A percentile compares a stretch with the other conserved stretches of the same genome.
Evolutionary conservation across 1,139 yeast species (phyloP).

Genomic region (Candida smagusa): DNA sequence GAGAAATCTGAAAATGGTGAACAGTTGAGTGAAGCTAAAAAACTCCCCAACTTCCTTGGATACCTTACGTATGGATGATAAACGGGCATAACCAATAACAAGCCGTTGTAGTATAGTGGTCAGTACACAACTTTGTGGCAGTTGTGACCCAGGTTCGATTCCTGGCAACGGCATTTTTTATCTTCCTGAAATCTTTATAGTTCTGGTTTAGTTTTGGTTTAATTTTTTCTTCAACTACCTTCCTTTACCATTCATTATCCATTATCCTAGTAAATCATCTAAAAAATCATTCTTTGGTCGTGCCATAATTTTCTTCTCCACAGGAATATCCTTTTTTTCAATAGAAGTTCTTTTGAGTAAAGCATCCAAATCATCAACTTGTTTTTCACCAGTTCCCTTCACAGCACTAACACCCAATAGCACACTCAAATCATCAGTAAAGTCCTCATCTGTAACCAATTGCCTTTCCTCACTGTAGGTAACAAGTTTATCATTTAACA

Average conservation of each 20-base stretch:
- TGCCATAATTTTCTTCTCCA: background rate
- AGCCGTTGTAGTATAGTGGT: conserved; percentile 45
- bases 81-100: too few species aligned
- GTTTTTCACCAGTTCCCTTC: background rate
- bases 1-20: too few species aligned
- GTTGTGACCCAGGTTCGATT: conserved; percentile 50
- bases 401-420: conserved; percentile 4
- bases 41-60: too few species aligned
- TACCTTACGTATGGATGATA: too few species aligned
- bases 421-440: conserved; percentile 5
- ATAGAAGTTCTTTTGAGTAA: background rate
- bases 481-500: conserved; percentile 24
- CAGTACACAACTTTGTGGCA: conserved; percentile 47
- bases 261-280: conserved; percentile 16
- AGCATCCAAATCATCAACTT: background rate
- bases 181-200: too few species aligned
- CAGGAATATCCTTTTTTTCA: background rate
- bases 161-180: conserved; percentile 49
- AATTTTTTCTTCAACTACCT: background rate
- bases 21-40: too few species aligned
- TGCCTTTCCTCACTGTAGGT: conserved; percentile 4
- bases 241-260: too few species aligned
- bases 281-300: conserved; percentile 10
- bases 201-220: too few species aligned
- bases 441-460: conserved; percentile 5